Base-by-base conservation (phyloP, 2,329 filamentous ascomycete species). In the Teratosphaeria gauchensis region DNA sequence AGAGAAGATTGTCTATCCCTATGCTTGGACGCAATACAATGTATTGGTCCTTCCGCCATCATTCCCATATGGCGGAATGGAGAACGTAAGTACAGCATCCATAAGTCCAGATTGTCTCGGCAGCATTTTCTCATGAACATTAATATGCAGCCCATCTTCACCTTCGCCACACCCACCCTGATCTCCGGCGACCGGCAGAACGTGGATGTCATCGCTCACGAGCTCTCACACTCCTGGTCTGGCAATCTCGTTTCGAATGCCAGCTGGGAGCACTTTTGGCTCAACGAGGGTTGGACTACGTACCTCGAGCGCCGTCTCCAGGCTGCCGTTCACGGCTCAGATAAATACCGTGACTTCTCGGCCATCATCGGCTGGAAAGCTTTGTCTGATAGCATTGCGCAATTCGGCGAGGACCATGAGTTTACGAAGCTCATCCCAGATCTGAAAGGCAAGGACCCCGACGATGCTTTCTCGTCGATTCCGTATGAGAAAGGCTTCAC, bases 401-500 rank as follows among this genome's bases (percentile, higher is more conserved):
- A 85, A 46, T 94, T 87, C 68, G 92, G 92, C 46, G 78, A 84
- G 56, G 88, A 95, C 64, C 91, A 96, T 71, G 88, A 92, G 66
- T 97, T 94, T 76, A 99, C 94, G 7, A 95, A 95, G 73, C 82
- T 99, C 57, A 85, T 96, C 64, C 83, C 92, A 61, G 86, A 90
- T 71, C 86, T 97, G 63, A 89, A 92, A 71, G 90, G 90, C 59
- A 87, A 94, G 65, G 92, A 97, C 67, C 94, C 94, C 0, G 94
- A 97, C 72, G 94, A 99, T 73, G 89, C 92, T 1, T 99, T 97
- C 77, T 95, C 89, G 65, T 88, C 84, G 30, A 80, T 97, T 35
- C 91, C 94, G 0, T 99, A 99, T 69, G 92, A 97, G 72, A 97
- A 99, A 76, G 92, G 92, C 3, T 97, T 96, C 75, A 89, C 89